These are phyloP conservation scores for Thelonectria rubi DNA, from an alignment of 2,329 filamentous ascomycete species.

Conservation along the genomic window DNA sequence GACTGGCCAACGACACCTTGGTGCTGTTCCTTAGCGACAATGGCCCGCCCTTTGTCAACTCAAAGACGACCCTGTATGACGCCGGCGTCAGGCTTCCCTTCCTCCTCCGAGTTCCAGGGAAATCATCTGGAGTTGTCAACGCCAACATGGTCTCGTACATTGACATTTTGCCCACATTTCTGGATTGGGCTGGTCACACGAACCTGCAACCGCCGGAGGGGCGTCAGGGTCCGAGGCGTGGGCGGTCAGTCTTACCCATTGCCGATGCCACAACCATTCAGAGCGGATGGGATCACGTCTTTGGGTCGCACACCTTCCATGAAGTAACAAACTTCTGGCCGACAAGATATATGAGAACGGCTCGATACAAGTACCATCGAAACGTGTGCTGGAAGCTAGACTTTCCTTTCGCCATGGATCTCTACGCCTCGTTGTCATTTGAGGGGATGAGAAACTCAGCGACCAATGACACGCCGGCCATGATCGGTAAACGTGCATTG, in stretches of 20 bases:
- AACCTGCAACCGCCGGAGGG: conserved; percentile 24
- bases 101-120: conserved; percentile 49
- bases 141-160: conserved; percentile 56
- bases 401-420: conserved; percentile 58
- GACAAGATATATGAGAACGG: conserved; percentile 55
- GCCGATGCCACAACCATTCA: conserved; percentile 34
- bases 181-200: conserved; percentile 50
- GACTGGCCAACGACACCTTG: conserved; percentile 50
- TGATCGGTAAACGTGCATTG: conserved; percentile 51
- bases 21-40: conserved; percentile 60
- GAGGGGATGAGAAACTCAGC: conserved; percentile 54
- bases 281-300: conserved; percentile 50
- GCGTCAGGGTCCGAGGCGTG: conserved; percentile 33
- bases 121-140: conserved; percentile 45
- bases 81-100: conserved; percentile 56
- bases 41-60: conserved; percentile 60
- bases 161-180: conserved; percentile 56
- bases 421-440: conserved; percentile 55
- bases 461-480: conserved; percentile 17
- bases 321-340: conserved; percentile 61
- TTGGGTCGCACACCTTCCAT: conserved; percentile 62
- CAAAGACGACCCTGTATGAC: conserved; percentile 60
- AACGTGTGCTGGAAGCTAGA: conserved; percentile 60
- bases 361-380: conserved; percentile 59
- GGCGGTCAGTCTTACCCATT: conserved; percentile 52